Conservation (phyloP, 192 early-diverging fungal species). For the Pecoramyces ruminantium region DNA sequence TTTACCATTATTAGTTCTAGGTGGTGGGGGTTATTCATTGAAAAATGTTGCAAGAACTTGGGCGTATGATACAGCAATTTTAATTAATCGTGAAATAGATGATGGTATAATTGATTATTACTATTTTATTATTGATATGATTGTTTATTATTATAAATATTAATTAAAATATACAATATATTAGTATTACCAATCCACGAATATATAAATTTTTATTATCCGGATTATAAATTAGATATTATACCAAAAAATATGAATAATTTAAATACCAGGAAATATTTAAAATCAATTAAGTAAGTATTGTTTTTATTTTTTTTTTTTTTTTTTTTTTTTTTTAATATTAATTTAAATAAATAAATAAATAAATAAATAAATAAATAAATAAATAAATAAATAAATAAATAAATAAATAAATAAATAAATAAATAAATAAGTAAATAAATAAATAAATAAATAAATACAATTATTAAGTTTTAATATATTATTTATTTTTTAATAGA, state of each 20-base stretch:
- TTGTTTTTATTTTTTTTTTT: too few species aligned
- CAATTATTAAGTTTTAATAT: too few species aligned
- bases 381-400: neutral
- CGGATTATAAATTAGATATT: neutral
- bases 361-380: neutral
- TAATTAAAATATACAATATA: too few species aligned
- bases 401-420: too few species aligned
- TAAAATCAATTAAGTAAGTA: neutral
- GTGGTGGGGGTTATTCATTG: slow-evolving; percentile 95
- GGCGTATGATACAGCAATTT: slow-evolving; percentile 78
- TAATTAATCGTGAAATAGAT: neutral
- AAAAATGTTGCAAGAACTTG: slow-evolving; percentile 85
- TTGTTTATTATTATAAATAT: too few species aligned
- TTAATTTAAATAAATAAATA: neutral
- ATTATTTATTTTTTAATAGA: neutral
- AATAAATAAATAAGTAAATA: too few species aligned
- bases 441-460: too few species aligned
- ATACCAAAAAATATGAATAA: neutral
- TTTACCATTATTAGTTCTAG: slow-evolving; percentile 82
- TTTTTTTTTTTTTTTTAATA: too few species aligned
- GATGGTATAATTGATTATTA: neutral
- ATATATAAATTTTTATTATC: neutral
- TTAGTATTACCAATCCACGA: neutral
- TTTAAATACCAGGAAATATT: neutral
- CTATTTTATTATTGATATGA: too few species aligned